Evolutionary conservation across 176 grass and related monocot species (phyloP).

Genomic region (Themeda triandra): DNA sequence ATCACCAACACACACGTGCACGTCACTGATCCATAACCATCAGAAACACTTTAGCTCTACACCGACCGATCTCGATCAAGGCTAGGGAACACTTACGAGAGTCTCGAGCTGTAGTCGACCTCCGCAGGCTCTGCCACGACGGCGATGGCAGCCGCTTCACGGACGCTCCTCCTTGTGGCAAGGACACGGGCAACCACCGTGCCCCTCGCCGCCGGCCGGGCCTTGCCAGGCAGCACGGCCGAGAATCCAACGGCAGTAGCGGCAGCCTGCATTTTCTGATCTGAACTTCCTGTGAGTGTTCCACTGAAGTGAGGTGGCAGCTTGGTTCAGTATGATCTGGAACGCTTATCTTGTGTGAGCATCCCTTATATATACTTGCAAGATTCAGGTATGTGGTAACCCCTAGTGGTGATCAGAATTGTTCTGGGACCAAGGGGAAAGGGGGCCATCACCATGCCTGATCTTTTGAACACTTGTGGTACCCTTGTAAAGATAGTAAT

Average conservation of each 20-base stretch:
- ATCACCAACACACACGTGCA: no score
- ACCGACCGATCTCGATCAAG: neutral
- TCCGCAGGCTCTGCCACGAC: conserved; percentile 17
- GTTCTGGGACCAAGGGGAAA: neutral
- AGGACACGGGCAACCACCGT: neutral
- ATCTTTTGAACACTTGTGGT: no score
- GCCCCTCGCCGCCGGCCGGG: neutral
- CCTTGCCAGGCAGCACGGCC: conserved; percentile 8
- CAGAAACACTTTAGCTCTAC: neutral
- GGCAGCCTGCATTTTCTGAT: conserved; percentile 7
- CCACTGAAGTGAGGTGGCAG: neutral
- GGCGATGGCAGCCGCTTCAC: neutral
- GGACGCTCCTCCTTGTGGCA: neutral
- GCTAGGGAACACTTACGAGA: conserved; percentile 36
- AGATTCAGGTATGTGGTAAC: conserved; percentile 21
- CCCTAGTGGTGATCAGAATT: neutral
- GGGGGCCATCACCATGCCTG: neutral
- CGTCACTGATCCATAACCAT: neutral
- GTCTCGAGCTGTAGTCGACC: conserved; percentile 53
- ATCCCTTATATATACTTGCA: neutral
- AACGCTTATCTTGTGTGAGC: neutral
- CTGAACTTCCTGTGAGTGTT: neutral
- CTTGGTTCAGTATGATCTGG: conserved; percentile 6
- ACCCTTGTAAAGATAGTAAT: conserved; percentile 24
- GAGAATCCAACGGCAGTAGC: conserved; percentile 10